Percentiles rank a stretch among this genome's conserved stretches.
These are phyloP conservation scores for Flaveria brownii DNA, from an alignment of 129 eudicot species.

Conservation along the genomic window DNA sequence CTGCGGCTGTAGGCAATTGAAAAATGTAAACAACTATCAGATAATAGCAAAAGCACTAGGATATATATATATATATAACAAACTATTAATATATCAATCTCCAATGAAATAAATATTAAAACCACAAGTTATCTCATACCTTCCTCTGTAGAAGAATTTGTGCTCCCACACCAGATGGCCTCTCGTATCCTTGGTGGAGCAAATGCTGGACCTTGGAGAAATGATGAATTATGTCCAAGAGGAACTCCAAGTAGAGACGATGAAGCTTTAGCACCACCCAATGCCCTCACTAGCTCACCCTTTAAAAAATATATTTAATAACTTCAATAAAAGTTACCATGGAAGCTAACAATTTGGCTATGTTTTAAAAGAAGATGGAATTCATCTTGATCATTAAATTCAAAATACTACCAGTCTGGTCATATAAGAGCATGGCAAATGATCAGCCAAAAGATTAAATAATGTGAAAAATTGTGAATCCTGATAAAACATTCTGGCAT, in stretches of 20 bases:
- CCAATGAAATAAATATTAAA: not conserved
- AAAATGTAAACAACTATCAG: slow-evolving; percentile 11
- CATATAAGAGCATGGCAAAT: not conserved
- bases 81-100: not conserved
- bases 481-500: slow-evolving; percentile 1
- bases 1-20: not conserved
- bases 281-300: slow-evolving; percentile 90
- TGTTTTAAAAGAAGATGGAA: not conserved
- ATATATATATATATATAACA: not conserved
- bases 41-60: not conserved
- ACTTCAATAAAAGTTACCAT: not conserved
- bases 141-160: slow-evolving; percentile 89
- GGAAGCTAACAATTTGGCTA: not conserved
- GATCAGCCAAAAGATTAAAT: not conserved
- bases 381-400: not conserved
- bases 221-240: slow-evolving; percentile 93
- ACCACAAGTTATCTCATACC: slow-evolving; percentile 43
- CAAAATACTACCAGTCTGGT: slow-evolving; percentile 13
- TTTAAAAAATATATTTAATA: slow-evolving; percentile 18
- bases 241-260: slow-evolving; percentile 95
- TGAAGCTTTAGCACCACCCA: slow-evolving; percentile 87
- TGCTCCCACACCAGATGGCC: slow-evolving; percentile 98
- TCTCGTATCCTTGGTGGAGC: slow-evolving; percentile 98
- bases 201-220: slow-evolving; percentile 98
- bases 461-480: not conserved